Base-by-base conservation (phyloP, 2,329 filamentous ascomycete genomes). In the Colletotrichum cuscutae region DNA sequence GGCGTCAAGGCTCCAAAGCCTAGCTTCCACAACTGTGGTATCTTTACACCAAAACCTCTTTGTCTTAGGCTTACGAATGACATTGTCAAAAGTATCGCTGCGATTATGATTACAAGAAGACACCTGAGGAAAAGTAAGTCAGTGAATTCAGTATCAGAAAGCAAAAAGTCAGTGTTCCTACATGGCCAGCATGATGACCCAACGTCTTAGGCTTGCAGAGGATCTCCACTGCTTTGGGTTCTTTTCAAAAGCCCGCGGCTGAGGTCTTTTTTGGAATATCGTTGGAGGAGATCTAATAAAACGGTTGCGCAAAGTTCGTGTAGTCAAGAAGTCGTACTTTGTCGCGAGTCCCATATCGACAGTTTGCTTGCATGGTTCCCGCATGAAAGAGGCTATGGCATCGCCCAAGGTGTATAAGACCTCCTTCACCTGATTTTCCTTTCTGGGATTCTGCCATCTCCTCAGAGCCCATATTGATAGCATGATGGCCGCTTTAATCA, bases 1-100 rank as follows among this genome's bases (percentile, higher is more conserved):
- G 75, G 76, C 7, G 69, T 78, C 53, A 81, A 64, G 3, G 73
- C 49, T 11, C 80, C 79, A 58, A 82, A 81, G 4, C 80, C 80
- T 15, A 82, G 73, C 0, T 73, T 53, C 70, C 74, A 79, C n/a
- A 81, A 76, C 19, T 65, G 67, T 9, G 74, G 37, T 2, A 81
- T 62, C 2, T 64, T 76, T 1, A 74, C 65, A 0, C 65, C 57
- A 19, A 79, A 75, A 0, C 70, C 37, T 6, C 78, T 76, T 22
- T 65, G 62, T 11, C 57, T 71, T 0, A 78, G 75, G 1, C 72
- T 75, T 13, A 35, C 46, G 30, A 75, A 66, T 4, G 75, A 72
- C 2, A 68, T 24, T 8, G 62, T 65, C 1, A 78, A 49, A 1
- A 76, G 70, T 1, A 70, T 66, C 6, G 52, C 53, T 1, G 46